Conservation (phyloP, 1,284 basidiomycete genomes). For the Moesziomyces parantarcticus region DNA sequence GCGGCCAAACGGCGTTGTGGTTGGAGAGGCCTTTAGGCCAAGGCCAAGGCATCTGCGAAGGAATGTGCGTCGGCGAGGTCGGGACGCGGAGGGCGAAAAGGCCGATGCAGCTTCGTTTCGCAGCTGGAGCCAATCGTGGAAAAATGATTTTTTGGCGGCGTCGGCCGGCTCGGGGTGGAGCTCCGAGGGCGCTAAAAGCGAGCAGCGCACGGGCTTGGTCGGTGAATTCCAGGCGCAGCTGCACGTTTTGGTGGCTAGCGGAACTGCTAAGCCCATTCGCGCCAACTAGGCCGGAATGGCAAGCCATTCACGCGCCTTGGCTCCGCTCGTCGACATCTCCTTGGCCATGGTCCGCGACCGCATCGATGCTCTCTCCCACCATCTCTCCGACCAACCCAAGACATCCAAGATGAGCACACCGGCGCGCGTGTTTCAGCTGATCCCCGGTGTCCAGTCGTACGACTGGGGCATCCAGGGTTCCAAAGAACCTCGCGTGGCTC, state of each 20-base stretch:
- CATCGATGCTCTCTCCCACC: conserved; percentile 7
- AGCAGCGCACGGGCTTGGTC: not conserved
- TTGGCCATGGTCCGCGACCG: conserved; percentile 1
- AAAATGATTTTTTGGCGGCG: not conserved
- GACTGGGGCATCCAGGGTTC: conserved; percentile 63
- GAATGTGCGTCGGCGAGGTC: conserved; percentile 23
- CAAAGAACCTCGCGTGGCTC: conserved; percentile 47
- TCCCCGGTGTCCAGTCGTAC: conserved; percentile 65
- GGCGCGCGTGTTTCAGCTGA: conserved; percentile 48
- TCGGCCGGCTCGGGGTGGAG: not conserved
- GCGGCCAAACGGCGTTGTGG: not conserved
- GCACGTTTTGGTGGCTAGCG: not conserved
- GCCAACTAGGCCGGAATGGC: too few relatives aligned
- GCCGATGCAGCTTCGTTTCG: conserved; percentile 7
- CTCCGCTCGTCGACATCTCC: not conserved
- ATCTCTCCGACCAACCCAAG: conserved; percentile 6
- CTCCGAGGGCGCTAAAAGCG: not conserved
- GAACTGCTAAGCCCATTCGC: not conserved
- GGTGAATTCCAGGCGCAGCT: not conserved
- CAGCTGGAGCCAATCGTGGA: not conserved
- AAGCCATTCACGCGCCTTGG: not conserved
- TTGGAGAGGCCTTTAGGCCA: too few relatives aligned
- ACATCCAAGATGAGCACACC: not conserved
- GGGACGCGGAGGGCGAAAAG: conserved; percentile 29
- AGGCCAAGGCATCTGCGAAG: too few relatives aligned